phyloP scores from a whole-genome alignment of 2,329 filamentous ascomycete species.

The Pseudogymnoascus sp. region DNA sequence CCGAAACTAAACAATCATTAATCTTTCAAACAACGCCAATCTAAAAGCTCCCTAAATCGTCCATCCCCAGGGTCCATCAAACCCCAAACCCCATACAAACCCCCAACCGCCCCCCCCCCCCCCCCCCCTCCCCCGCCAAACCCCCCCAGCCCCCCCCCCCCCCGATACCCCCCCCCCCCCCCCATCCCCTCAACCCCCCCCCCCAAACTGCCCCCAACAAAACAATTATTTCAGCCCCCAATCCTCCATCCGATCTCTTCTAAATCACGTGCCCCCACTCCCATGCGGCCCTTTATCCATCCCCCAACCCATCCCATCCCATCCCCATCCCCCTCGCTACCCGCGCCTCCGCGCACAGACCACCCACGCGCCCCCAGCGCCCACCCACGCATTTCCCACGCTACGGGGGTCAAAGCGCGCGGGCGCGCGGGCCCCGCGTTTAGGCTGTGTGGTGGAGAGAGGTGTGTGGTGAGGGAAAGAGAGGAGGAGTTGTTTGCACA shows the following conservation, averaged over 20 bases:
- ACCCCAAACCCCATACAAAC: background rate
- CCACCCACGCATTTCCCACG: no score
- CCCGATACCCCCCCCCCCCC: background rate
- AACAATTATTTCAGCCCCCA: background rate
- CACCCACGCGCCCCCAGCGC: background rate
- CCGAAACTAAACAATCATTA: background rate
- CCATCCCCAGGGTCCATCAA: background rate
- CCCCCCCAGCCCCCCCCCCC: background rate
- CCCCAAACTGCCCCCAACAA: background rate
- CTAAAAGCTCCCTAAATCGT: background rate
- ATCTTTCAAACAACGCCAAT: background rate
- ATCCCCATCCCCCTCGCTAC: background rate
- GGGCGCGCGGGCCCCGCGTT: conserved; percentile 1
- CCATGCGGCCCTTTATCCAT: background rate
- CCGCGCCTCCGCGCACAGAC: background rate
- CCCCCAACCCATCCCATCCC: no score
- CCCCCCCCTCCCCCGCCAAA: no score
- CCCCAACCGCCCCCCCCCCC: no score
- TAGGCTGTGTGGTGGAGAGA: background rate
- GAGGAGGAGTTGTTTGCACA: background rate
- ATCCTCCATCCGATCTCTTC: background rate
- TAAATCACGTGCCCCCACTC: background rate
- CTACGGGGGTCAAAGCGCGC: conserved; percentile 1
- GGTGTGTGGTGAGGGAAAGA: no score
- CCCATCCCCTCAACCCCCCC: background rate